Base-by-base conservation (phyloP, 805 yeast genomes). In the Candida ulmi region DNA sequence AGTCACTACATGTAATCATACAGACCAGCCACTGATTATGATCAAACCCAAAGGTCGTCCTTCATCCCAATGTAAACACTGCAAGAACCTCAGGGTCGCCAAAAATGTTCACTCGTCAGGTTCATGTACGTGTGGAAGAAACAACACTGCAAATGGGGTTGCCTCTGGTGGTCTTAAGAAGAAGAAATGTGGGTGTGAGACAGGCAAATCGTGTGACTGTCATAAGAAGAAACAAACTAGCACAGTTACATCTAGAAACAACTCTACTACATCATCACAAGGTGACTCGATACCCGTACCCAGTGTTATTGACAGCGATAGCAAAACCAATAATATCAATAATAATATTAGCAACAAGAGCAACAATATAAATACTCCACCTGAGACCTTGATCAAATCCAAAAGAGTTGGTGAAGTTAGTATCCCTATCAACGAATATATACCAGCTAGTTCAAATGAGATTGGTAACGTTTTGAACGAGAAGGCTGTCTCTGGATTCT, bases 41-140 rank as follows among this genome's bases (percentile, higher is more conserved):
- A 91, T 93, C 60, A 93, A 93, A 57, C 96, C 95, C 15, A 93
- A 93, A 58, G 99, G 99, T 3, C 71, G 99, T 41, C 99, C 99
- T 1, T 80, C 96, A 0, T 81, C 95, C 2, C 96, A 88, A 55
- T 91, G 98, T 55, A 69, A 73, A 29, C 95, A 85, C 57, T 91
- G 96, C 58, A 79, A 88, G 46, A 87, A 82, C 41, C 74, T 80
- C 48, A 66, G 95, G 28, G 80, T 78, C 54, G 55, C 69, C 44
- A 82, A 80, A 50, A 78, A 81, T 51, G 66, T 78, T 2, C 93
- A 85, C 56, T 64, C 72, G 0, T 53, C 65, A 1, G 75, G 75
- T 7, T 60, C 72, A 17, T 87, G 98, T 61, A 69, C 77, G 3
- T 87, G 95, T 65, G 79, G 80, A 11, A 71, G 76, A 13, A 45